Evolutionary conservation across 768 basidiomycete genomes (phyloP).

Genomic region (Sporobolomyces pararoseus): DNA sequence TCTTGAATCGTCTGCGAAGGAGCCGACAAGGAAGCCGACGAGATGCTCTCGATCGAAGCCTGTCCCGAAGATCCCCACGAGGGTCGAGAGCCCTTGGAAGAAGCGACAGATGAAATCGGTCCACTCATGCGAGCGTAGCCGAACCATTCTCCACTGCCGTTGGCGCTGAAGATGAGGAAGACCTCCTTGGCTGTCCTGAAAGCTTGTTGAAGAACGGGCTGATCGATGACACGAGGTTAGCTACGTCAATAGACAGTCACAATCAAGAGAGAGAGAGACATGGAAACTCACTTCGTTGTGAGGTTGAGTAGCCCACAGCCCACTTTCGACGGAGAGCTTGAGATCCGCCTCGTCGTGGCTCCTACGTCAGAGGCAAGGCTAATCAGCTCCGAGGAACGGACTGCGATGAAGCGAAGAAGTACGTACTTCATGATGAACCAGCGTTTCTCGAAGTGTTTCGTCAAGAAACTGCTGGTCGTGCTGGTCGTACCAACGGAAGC

Average conservation of each 20-base stretch:
- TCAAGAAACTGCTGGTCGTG: slow-evolving; percentile 54
- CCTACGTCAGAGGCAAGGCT: slow-evolving; percentile 20
- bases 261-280: not conserved
- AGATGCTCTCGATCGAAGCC: not conserved
- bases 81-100: slow-evolving; percentile 10
- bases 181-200: slow-evolving; percentile 83
- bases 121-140: slow-evolving; percentile 75
- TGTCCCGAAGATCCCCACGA: slow-evolving; percentile 24
- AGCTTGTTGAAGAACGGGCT: slow-evolving; percentile 83
- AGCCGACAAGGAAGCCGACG: slow-evolving; percentile 1
- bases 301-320: slow-evolving; percentile 82
- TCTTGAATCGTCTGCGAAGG: slow-evolving; percentile 34
- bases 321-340: slow-evolving; percentile 57
- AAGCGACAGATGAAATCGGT: slow-evolving; percentile 52
- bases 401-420: not conserved
- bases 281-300: slow-evolving; percentile 41
- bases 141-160: slow-evolving; percentile 90
- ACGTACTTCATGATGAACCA: slow-evolving; percentile 56
- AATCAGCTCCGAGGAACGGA: not conserved
- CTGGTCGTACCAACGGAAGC: slow-evolving; percentile 15
- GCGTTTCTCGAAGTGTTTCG: slow-evolving; percentile 74
- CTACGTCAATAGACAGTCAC: slow-evolving; percentile 71
- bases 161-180: slow-evolving; percentile 83
- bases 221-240: slow-evolving; percentile 53
- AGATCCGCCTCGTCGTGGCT: slow-evolving; percentile 45